Evolutionary conservation across 1,284 basidiomycete species (phyloP), one percentile per base, ranked within the genome.

Genomic region (Malassezia psittaci): DNA sequence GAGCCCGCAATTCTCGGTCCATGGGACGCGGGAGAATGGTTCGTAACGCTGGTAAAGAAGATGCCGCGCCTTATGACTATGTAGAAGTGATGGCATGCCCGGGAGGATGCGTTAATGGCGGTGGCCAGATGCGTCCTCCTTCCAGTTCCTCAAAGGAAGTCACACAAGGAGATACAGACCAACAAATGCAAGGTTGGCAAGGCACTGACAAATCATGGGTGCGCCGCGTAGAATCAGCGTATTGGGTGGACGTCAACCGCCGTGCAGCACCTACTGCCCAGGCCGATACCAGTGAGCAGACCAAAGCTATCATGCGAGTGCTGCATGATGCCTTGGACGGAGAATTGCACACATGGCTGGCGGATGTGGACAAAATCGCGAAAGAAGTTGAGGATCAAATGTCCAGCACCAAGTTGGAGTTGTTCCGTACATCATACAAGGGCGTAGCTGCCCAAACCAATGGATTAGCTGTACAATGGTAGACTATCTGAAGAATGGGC

Each of bases 11-110:
- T 34, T 38, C 59, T 50, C 33, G 54, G 52, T 21, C 46, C 55
- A 2, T 44, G 36, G 40, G 48, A 12, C 16, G 48, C 55, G 18
- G 45, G 54, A 6, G 49, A 35, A 48, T 48, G 45, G 36, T 35
- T 40, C 19, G 5, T 16, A 39, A 50, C 34, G 43, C 37, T n/a
- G 48, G 33, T 16, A 43, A 44, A 35, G 33, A 29, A 3, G 56
- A 64, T 19, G 3, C 24, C 24, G 82, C 50, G 79, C 78, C 82
- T 34, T 87, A 93, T 74, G 93, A 98, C 77, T 98, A 93, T 75
- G 86, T 98, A 46, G 94, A 99, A 71, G 90, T 99, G 59, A 98
- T 99, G 94, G 94, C 94, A 19, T 99, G 94, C 77, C 94, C 94
- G 0, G 84, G 87, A 0, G 94, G 94, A 6, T 98, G 94, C 73